Conservation (phyloP, 2,329 filamentous ascomycete species). For the Fusarium begoniae region DNA sequence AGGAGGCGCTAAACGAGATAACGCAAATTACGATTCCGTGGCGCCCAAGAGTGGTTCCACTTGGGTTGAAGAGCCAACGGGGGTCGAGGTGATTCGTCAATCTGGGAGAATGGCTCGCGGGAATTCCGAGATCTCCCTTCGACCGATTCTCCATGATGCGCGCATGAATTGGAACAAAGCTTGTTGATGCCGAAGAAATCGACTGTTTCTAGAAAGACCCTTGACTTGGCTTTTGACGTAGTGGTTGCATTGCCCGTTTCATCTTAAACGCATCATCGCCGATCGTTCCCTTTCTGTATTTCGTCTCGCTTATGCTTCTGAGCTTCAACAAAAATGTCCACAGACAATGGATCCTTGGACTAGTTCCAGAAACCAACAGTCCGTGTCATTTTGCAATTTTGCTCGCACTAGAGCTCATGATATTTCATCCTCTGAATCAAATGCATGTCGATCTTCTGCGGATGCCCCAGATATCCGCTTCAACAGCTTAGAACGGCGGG, state of each 20-base stretch:
- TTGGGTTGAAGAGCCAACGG: not conserved
- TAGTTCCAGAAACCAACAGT: not conserved
- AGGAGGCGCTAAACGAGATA: slow-evolving; percentile 7
- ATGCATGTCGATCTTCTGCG: not conserved
- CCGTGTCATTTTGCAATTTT: not conserved
- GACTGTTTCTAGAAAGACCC: not conserved
- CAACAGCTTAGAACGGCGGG: not conserved
- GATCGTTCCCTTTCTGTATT: not conserved
- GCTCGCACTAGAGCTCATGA: not conserved
- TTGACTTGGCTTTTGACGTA: not conserved
- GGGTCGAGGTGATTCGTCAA: not conserved
- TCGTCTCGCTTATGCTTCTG: not conserved
- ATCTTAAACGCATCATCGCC: not conserved
- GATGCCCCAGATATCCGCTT: not conserved
- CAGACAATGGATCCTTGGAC: not conserved
- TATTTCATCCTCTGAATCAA: not conserved
- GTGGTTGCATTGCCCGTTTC: not conserved
- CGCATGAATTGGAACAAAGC: not conserved
- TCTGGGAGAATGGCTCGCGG: not conserved
- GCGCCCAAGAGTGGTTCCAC: not conserved
- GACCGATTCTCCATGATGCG: not conserved
- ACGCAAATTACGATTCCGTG: slow-evolving; percentile 13
- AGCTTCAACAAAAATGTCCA: not conserved
- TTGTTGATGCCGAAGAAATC: not conserved
- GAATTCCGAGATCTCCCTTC: slow-evolving; percentile 19